phyloP scores from a whole-genome alignment of 768 basidiomycete genomes.

The Mycena leptocephala region DNA sequence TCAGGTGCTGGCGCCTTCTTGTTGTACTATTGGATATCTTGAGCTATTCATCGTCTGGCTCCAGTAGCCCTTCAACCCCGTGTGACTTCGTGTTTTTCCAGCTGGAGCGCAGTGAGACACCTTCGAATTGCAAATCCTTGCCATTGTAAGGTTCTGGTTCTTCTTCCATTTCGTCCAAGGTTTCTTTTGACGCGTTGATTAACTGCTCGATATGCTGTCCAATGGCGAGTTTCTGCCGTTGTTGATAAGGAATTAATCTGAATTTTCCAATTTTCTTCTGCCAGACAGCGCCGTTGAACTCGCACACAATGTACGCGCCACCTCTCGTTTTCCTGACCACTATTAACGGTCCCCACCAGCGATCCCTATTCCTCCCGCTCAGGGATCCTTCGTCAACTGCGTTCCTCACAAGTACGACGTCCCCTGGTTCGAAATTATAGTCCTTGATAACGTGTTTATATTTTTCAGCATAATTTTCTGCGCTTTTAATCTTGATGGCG shows the following conservation, averaged over 20 bases:
- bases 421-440: conserved; percentile 35
- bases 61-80: too few species aligned
- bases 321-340: conserved; percentile 34
- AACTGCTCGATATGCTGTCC: neutral
- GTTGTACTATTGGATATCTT: neutral
- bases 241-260: conserved; percentile 23
- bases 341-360: too few species aligned
- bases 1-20: too few species aligned
- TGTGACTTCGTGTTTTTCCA: too few species aligned
- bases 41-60: too few species aligned
- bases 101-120: neutral
- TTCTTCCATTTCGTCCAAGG: neutral
- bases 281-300: conserved; percentile 28
- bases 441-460: conserved; percentile 28
- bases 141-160: conserved; percentile 5
- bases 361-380: conserved; percentile 33
- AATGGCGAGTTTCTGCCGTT: conserved; percentile 4
- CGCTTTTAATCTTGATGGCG: conserved; percentile 22
- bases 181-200: neutral
- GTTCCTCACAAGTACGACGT: conserved; percentile 42
- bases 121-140: conserved; percentile 19
- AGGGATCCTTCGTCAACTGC: conserved; percentile 37
- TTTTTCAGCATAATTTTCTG: conserved; percentile 37
- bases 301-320: conserved; percentile 19
- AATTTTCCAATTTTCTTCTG: conserved; percentile 21